Percentiles rank a stretch among this genome's conserved stretches.
Evolutionary conservation across 495 filamentous ascomycete genomes (phyloP).

Genomic region (Lophiotrema nucula): DNA sequence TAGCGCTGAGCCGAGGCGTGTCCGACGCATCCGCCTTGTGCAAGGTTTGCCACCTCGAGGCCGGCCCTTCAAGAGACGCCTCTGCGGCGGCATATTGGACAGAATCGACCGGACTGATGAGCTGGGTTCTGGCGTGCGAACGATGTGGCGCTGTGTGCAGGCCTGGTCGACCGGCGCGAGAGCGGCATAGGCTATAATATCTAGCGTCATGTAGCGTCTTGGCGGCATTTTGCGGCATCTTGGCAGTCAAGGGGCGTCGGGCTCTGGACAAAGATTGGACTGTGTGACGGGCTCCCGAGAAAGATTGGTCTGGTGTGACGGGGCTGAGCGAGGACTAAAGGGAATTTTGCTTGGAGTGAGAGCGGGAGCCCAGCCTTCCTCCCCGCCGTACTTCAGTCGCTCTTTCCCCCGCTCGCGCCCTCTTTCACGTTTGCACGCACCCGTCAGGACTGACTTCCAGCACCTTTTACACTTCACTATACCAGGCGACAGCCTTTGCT

Average conservation of each 20-base stretch:
- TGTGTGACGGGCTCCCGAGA: too few species aligned
- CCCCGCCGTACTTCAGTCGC: constrained; percentile 1
- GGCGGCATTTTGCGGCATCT: not conserved
- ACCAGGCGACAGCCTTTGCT: not conserved
- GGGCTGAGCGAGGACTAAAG: constrained; percentile 3
- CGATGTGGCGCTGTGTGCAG: too few species aligned
- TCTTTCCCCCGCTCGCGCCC: not conserved
- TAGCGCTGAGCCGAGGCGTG: not conserved
- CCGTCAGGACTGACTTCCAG: not conserved
- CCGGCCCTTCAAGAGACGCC: not conserved
- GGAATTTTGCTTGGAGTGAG: not conserved
- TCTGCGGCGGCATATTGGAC: not conserved
- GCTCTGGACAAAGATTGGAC: too few species aligned
- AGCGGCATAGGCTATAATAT: not conserved
- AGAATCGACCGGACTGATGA: not conserved
- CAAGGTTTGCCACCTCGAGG: not conserved
- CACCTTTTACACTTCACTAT: not conserved
- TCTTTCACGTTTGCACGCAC: not conserved
- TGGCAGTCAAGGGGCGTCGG: not conserved
- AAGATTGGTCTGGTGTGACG: constrained; percentile 1
- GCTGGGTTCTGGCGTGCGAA: too few species aligned
- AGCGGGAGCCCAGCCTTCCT: constrained; percentile 11
- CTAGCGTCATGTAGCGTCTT: not conserved
- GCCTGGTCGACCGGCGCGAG: too few species aligned
- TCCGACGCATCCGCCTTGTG: not conserved